Conservation (phyloP, 176 grass and related monocot species). For the Cocos nucifera region DNA sequence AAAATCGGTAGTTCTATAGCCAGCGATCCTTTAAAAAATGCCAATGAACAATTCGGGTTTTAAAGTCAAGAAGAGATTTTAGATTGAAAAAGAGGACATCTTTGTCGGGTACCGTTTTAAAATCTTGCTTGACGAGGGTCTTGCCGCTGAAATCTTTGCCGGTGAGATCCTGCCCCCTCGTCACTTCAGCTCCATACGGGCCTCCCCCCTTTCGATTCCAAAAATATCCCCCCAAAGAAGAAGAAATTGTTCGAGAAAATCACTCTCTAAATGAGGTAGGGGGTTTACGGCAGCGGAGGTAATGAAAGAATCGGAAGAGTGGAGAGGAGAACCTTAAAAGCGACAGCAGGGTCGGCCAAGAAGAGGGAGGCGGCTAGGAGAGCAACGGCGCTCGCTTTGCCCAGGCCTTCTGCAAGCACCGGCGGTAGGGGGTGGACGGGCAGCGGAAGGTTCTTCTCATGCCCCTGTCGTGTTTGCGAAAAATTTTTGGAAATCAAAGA, state of each 20-base stretch:
- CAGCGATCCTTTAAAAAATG: no score
- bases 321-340: conserved; percentile 45
- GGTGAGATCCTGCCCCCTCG: conserved; percentile 80
- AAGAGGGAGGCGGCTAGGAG: conserved; percentile 66
- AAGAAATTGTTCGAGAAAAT: background rate
- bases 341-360: conserved; percentile 47
- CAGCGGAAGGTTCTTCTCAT: no score
- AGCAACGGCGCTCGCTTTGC: conserved; percentile 32
- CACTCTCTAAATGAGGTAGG: no score
- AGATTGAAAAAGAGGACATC: no score
- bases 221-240: conserved; percentile 8
- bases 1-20: no score
- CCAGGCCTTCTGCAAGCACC: conserved; percentile 6
- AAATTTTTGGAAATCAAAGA: no score
- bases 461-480: no score
- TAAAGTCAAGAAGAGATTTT: no score
- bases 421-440: no score
- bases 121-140: conserved; percentile 89
- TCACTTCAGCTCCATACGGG: conserved; percentile 76
- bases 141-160: conserved; percentile 92
- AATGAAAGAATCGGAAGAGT: background rate
- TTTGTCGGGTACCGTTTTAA: conserved; percentile 55
- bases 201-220: conserved; percentile 53
- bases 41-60: no score
- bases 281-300: background rate